These are phyloP conservation scores for Aspergillus sp. DNA, from an alignment of 2,329 filamentous ascomycete genomes.

Conservation along the genomic window DNA sequence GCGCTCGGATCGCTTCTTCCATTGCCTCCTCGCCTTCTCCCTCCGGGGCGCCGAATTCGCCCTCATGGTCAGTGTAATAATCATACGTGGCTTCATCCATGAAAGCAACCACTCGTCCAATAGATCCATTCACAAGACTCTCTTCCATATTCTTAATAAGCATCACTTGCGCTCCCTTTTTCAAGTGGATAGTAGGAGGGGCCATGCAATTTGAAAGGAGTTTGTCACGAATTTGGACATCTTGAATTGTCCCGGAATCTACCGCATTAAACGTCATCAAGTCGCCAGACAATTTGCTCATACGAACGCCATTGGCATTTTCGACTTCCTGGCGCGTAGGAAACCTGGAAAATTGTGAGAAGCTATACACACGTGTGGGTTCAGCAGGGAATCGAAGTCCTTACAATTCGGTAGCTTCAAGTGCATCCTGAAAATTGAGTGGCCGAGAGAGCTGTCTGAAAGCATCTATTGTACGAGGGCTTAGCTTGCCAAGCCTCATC, in stretches of 20 bases:
- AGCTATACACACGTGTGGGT: not conserved
- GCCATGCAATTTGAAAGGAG: conserved; percentile 89
- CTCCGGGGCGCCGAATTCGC: conserved; percentile 45
- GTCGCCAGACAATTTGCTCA: conserved; percentile 63
- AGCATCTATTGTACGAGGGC: conserved; percentile 61
- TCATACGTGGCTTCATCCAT: conserved; percentile 61
- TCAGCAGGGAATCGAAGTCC: conserved; percentile 12
- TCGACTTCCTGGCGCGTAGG: conserved; percentile 88
- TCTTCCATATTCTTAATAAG: conserved; percentile 99
- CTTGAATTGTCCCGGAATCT: conserved; percentile 62
- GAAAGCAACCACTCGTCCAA: conserved; percentile 77
- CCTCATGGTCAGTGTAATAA: conserved; percentile 50
- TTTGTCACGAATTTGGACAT: conserved; percentile 63
- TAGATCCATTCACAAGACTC: conserved; percentile 82
- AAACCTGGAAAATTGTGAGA: conserved; percentile 48
- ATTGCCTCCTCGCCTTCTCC: conserved; percentile 39
- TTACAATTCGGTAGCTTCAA: conserved; percentile 77
- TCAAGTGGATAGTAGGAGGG: conserved; percentile 68
- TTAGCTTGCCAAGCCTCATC: conserved; percentile 83
- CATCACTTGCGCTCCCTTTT: conserved; percentile 95
- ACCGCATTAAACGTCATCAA: conserved; percentile 60
- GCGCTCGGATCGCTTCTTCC: conserved; percentile 35
- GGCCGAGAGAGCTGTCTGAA: conserved; percentile 68
- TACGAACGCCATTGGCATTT: conserved; percentile 66
- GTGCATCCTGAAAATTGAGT: conserved; percentile 61